Evolutionary conservation across 139 green algal species (phyloP), one percentile per base, ranked within the genome.

Genomic region (Chlamydomonas applanata): DNA sequence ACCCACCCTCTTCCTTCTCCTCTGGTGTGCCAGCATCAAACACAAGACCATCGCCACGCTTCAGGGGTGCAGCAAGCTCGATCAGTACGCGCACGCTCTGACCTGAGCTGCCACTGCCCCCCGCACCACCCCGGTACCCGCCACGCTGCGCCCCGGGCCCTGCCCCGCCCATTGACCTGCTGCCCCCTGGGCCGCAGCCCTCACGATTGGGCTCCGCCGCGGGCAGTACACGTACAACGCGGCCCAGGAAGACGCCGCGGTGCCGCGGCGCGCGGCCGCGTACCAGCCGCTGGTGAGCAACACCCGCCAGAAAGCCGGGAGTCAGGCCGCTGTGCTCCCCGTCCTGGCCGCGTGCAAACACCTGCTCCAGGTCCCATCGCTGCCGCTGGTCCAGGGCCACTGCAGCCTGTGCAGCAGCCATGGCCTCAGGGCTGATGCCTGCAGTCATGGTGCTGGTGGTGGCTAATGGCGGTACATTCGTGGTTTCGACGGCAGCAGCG

Each of bases 291-390:
- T 97, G 92, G 74, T 97, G 92, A 36, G 69, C 35, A 34, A 79
- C 54, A 14, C 92, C 92, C 64, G 91, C 83, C 44, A 97, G 73
- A 67, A 97, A 97, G 22, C 92, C 92, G 27, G 85, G 84, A 1
- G 88, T 93, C 17, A 94, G 79, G 22, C 92, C 92, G 7, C 57
- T 67, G 53, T 89, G 78, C 29, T 73, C 40, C n/a, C 71, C 87
- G 73, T 97, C 92, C 83, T 97, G 92, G 4, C 86, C 92, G 22
- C 92, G 77, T 0, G 89, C 86, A 85, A 97, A 97, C 49, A 95
- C 85, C 87, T 87, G 83, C 52, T 79, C 69, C 62, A 92, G 69
- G 32, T 90, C 84, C 54, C 65, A 73, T 36, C 68, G 72, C 78
- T 84, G 60, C 53, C 35, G 71, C 45, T 79, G 67, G 25, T n/a